Evolutionary conservation across 768 basidiomycete species (phyloP), one percentile per base, ranked within the genome.

Genomic region (Asterophora parasitica): DNA sequence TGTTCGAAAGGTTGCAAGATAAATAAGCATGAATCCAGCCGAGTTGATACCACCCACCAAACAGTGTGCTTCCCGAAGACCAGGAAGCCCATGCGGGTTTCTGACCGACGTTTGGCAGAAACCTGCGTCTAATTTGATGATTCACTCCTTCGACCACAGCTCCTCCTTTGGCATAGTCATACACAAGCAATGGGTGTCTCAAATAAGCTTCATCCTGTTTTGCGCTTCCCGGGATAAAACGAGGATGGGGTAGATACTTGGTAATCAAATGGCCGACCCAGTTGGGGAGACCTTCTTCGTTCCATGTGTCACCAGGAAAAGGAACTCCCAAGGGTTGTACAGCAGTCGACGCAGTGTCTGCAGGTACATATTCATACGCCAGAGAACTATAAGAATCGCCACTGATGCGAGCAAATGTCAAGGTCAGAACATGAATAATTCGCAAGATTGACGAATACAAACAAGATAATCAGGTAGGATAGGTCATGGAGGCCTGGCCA

Each of bases 241-340:
- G 55, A 5, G 70, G 67, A 30, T 61, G 59, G n/a, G 70, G 70
- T 46, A 59, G 58, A 46, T 71, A 66, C 45, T 72, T 66, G 7
- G 68, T 74, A 40, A 81, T 62, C n/a, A 82, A 63, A 58, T 79
- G 71, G 2, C 82, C 77, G 28, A 85, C 76, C 82, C 82, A 85
- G 59, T 83, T 84, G 7, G 80, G 75, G 33, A 64, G 58, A 28
- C 64, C 70, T 1, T 52, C 48, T 54, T 78, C 80, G 31, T 72
- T 71, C 60, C 62, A 80, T 0, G 78, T 74, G 5, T 55, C 32
- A 1, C 79, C 80, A 16, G 80, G 78, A 51, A 71, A 82, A 3
- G 58, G 54, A 1, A 77, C 61, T 0, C 81, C 78, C 2, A 81
- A 61, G 2, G 81, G 82, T 15, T 69, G 52, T 4, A 67, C 53